Conservation (phyloP, 352 stramenopile species). For the Globisporangium iwayamae region DNA sequence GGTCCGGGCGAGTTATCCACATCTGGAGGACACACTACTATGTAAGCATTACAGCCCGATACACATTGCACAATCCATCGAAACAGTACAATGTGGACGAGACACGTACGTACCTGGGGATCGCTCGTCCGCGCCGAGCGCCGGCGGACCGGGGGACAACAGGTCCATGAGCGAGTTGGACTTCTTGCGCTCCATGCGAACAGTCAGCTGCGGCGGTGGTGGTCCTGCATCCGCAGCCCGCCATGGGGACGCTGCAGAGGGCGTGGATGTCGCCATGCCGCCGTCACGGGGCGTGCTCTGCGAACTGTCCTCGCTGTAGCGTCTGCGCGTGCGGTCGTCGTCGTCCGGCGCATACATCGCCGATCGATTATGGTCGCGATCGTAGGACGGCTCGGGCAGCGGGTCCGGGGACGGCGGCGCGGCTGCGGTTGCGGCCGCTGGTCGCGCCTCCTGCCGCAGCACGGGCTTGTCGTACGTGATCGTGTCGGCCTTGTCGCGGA, state of each 20-base stretch:
- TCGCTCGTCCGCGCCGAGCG: conserved; percentile 28
- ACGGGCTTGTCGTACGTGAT: conserved; percentile 74
- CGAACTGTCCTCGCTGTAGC: conserved; percentile 16
- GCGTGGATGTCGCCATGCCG: neutral
- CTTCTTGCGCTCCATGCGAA: conserved; percentile 46
- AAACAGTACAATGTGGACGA: neutral
- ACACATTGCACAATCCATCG: neutral
- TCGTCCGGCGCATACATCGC: neutral
- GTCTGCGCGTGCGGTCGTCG: conserved; percentile 5
- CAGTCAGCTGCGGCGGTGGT: conserved; percentile 11
- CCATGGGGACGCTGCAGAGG: conserved; percentile 8
- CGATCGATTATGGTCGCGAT: conserved; percentile 10
- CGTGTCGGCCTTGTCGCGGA: conserved; percentile 63
- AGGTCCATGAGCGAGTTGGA: conserved; percentile 78
- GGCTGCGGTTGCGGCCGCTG: neutral
- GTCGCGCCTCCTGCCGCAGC: conserved; percentile 17
- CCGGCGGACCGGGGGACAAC: conserved; percentile 53
- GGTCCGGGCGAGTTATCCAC: conserved; percentile 19
- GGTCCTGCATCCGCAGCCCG: neutral
- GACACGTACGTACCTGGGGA: conserved; percentile 31
- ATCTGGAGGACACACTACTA: neutral
- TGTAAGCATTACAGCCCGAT: neutral
- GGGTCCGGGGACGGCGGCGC: conserved; percentile 28
- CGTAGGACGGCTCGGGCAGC: conserved; percentile 43
- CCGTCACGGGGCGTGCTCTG: conserved; percentile 8